These are phyloP conservation scores for Debaryomycetaceae sp. DNA, from an alignment of 1,139 yeast species.

Conservation along the genomic window DNA sequence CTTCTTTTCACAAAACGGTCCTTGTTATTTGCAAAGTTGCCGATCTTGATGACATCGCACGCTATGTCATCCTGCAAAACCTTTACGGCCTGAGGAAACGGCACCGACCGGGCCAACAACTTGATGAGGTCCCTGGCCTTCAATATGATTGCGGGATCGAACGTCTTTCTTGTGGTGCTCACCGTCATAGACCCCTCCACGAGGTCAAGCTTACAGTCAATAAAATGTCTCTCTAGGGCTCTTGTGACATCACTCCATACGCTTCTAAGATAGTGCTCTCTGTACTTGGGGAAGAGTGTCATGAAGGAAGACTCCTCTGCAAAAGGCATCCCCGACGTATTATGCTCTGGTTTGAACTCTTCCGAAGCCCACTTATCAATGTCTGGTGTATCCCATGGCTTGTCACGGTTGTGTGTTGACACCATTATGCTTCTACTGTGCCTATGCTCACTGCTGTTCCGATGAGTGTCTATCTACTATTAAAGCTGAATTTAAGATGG, in stretches of 20 bases:
- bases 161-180: conserved; percentile 91
- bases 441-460: background rate
- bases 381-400: conserved; percentile 97
- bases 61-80: conserved; percentile 89
- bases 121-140: conserved; percentile 95
- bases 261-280: conserved; percentile 85
- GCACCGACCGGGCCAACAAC: conserved; percentile 91
- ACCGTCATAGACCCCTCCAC: conserved; percentile 99
- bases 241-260: conserved; percentile 93
- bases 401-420: conserved; percentile 88
- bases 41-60: conserved; percentile 94
- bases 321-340: conserved; percentile 79
- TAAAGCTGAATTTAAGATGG: background rate
- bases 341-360: conserved; percentile 87
- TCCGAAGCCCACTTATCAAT: conserved; percentile 92
- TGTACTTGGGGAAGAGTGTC: conserved; percentile 93
- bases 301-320: conserved; percentile 93
- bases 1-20: conserved; percentile 94
- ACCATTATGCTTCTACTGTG: conserved; percentile 50
- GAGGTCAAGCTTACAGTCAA: conserved; percentile 79
- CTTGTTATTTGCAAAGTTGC: conserved; percentile 81
- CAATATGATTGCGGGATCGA: conserved; percentile 88
- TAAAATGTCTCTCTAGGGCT: conserved; percentile 66
- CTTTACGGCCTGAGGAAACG: conserved; percentile 93
- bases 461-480: too few species aligned